Base-by-base conservation (phyloP, 1,139 yeast genomes). In the Spathaspora sp. region DNA sequence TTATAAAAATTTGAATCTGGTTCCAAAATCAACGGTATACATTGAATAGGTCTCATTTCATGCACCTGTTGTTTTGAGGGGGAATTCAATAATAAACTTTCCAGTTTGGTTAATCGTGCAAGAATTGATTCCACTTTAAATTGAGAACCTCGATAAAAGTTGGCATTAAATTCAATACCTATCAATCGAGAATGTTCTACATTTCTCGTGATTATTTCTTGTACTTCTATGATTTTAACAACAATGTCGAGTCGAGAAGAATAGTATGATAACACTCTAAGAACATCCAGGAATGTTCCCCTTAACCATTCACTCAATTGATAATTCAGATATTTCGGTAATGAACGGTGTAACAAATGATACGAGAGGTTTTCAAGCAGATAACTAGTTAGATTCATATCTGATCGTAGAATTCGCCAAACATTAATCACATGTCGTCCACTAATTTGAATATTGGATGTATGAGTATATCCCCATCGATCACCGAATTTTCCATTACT, bases 11-110 rank as follows among this genome's bases (percentile, higher is more conserved):
- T 82, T 5, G 96, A 82, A 38, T 81, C 81, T 0, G 99, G 99
- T 59, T 93, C 99, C 90, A 93, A 81, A 3, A 93, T 89, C 47
- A 93, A 70, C 0, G 99, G 97, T 7, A 93, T 81, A 52, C 90
- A 86, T 57, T 90, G 97, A 41, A 93, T 68, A 0, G 98, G 87
- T 56, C 84, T 84, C 76, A 91, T 96, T 45, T 83, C 79, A 56
- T 87, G 88, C 0, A 93, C 97, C 51, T 89, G 89, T 43, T 76
- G 71, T 56, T 86, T 85, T 29, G 89, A 82, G 0, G 99, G 97
- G 0, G 97, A 88, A 18, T 85, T 69, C 48, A 90, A 63, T 38
- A 93, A 63, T 46, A 78, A 80, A 57, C 85, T 86, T 60, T 90
- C 96, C 8, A 81, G 72, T 57, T 89, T 89, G 27, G 95, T 78